A percentile compares a stretch with the other conserved stretches of the same genome.
These are phyloP conservation scores for Phycomyces blakesleeanus DNA, from an alignment of 192 early-diverging fungal genomes.

Conservation along the genomic window DNA sequence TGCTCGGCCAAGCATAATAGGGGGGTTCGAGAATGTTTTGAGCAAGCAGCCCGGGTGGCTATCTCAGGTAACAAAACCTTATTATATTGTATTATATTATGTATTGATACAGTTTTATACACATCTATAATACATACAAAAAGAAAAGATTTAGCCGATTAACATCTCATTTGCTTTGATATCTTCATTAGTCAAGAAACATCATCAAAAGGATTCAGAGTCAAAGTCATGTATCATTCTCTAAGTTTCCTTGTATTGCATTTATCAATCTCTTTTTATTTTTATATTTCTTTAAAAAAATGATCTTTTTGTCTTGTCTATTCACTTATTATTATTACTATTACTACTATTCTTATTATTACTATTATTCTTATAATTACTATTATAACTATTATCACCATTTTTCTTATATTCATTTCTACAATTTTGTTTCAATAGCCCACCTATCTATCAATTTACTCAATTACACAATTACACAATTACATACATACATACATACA, in stretches of 20 bases:
- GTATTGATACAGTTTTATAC: too few relatives aligned
- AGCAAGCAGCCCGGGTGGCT: constrained; percentile 30
- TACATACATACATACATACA: too few relatives aligned
- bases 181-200: not conserved
- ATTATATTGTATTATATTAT: not conserved
- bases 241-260: not conserved
- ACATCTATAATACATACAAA: too few relatives aligned
- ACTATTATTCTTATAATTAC: not conserved
- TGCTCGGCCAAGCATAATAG: constrained; percentile 34
- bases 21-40: constrained; percentile 32
- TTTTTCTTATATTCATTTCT: not conserved
- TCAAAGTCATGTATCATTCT: too few relatives aligned
- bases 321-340: not conserved
- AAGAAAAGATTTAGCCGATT: too few relatives aligned
- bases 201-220: too few relatives aligned
- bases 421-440: not conserved
- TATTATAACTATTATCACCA: not conserved
- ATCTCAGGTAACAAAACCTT: constrained; percentile 12
- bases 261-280: not conserved
- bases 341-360: not conserved
- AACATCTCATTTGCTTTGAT: too few relatives aligned
- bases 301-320: not conserved
- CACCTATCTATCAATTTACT: too few relatives aligned
- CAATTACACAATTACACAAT: too few relatives aligned
- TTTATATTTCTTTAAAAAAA: not conserved